Base-by-base conservation (phyloP, 192 early-diverging fungal species). In the Piromyces finnis region DNA sequence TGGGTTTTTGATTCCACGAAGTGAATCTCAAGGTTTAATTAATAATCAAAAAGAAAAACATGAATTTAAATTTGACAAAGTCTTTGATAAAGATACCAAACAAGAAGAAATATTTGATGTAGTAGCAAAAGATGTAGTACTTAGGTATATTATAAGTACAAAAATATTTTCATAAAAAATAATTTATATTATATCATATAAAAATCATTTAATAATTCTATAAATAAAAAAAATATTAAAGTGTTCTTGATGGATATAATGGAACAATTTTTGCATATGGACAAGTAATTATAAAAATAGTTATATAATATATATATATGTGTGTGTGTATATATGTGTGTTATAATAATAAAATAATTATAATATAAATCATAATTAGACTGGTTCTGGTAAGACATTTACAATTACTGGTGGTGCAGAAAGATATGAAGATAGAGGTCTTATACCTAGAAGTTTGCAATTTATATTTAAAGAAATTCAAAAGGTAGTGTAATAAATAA, bases 371-470 rank as follows among this genome's bases (percentile, higher is more conserved):
- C n/a, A 41, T 18, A 30, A 77, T 28, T 78, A 90, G 85, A 91
- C 90, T 27, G 90, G 90, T 28, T 90, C 88, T 22, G 90, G 90
- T 13, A 91, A 91, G 79, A 91, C 90, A n/a, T 91, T 89, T 78
- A 91, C 90, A 51, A 91, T 91, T 59, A 91, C 89, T 6, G 90
- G 90, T 18, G 90, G 90, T 12, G 87, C 90, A 5, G 89, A 89
- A 80, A 81, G 85, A 51, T 91, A 91, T 82, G 81, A 85, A 22
- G 90, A 91, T 80, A 81, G 90, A 29, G 90, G 90, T 30, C 77
- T 91, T 59, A 91, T 91, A 79, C 90, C 90, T 14, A 83, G 90
- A 26, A 85, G 88, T 27, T 78, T 91, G 59, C 89, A 91, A 81
- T 87, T 82, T 79, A 87, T 91, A 7, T 91, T 89, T 83, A 84